Base-by-base conservation (phyloP, 345 rosid genomes). In the Bruguiera parviflora region DNA sequence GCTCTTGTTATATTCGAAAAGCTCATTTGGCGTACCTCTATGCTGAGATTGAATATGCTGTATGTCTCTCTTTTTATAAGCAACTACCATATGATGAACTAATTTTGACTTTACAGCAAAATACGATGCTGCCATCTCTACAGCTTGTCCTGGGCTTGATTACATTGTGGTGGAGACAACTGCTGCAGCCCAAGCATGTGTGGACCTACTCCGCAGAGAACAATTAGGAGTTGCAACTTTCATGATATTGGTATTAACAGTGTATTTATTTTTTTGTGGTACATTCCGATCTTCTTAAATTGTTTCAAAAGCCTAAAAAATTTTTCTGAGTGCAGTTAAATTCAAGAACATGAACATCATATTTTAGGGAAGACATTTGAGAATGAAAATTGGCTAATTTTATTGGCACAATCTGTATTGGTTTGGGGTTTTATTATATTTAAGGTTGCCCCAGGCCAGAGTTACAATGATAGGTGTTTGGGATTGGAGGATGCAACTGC, bases 131-230 rank as follows among this genome's bases (percentile, higher is more conserved):
- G 98, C 99, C 32, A 75, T 95, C 80, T 95, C 99, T 65, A 95
- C 98, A 22, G 97, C 98, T 37, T 95, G 99, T 67, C 82, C 87
- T 32, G 98, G 96, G 52, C 98, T 95, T 75, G 99, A 92, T 71
- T 87, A 84, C 78, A 84, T 95, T 74, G 96, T 95, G 76, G 98
- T 95, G 70, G 97, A 95, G 81, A 95, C 99, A 74, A 92, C 92
- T 70, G 78, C 79, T 66, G 88, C 98, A 57, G 99, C 98, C 55
- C 93, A 95, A 75, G 93, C 92, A 78, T 95, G 96, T 78, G 96
- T 95, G 71, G 92, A 92, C 78, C 80, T 95, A 58, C 96, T 92
- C 46, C 85, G 99, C 66, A 87, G 83, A 71, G 98, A 86, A 79
- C 87, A 89, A 70, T 88, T 90, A 73, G 99, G 99, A 53, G 81